Evolutionary conservation across 169 alveolate species (phyloP).

Genomic region (Eimeria zaria): DNA sequence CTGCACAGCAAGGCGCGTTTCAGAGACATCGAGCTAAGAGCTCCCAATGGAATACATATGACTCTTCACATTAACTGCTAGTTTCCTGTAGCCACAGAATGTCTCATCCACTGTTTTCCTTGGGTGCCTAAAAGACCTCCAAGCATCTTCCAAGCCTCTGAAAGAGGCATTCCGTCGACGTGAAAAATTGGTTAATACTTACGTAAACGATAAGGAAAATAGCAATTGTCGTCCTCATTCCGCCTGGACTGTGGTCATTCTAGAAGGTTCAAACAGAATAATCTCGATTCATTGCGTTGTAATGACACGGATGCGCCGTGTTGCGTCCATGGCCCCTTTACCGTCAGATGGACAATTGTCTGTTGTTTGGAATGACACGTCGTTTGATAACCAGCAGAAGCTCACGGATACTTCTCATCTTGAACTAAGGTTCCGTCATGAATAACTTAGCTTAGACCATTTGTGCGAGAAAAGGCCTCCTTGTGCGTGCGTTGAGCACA

Average conservation of each 20-base stretch:
- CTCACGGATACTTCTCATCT: not conserved
- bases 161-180: not conserved
- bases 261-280: not conserved
- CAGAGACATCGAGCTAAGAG: conserved; percentile 15
- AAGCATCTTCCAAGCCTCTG: not conserved
- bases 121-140: not conserved
- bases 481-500: not conserved
- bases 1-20: conserved; percentile 12
- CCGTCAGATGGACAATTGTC: not conserved
- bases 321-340: not conserved
- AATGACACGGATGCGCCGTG: not conserved
- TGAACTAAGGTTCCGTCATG: not conserved
- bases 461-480: not conserved
- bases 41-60: not conserved
- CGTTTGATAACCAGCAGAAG: not conserved
- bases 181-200: not conserved
- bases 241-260: not conserved
- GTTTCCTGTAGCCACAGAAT: not conserved
- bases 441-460: not conserved
- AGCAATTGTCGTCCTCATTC: not conserved
- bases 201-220: not conserved
- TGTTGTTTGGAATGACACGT: not conserved
- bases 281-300: not conserved
- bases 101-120: not conserved
- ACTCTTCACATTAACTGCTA: not conserved